Evolutionary conservation across 2,329 filamentous ascomycete genomes (phyloP).

Genomic region (Beauveria varroae): DNA sequence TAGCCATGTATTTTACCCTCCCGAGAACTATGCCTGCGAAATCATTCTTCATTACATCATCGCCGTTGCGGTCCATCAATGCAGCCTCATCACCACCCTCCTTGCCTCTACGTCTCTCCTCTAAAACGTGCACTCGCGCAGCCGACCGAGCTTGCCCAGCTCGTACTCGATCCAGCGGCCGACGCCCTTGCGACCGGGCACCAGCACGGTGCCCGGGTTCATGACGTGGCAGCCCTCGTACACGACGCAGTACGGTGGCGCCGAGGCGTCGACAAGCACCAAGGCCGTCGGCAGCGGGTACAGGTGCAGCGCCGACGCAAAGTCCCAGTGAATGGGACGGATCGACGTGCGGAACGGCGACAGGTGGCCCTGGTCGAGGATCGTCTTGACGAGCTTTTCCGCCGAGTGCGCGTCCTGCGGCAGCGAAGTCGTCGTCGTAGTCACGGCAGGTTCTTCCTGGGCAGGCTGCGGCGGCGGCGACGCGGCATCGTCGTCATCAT

Average conservation of each 20-base stretch:
- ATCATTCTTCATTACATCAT: not conserved
- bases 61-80: not conserved
- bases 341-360: slow-evolving; percentile 75
- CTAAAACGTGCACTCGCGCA: slow-evolving; percentile 56
- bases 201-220: slow-evolving; percentile 77
- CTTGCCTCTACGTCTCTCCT: not conserved
- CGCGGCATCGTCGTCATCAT: not conserved
- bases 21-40: not conserved
- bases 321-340: slow-evolving; percentile 87
- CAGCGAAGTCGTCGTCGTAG: slow-evolving; percentile 19
- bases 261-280: slow-evolving; percentile 74
- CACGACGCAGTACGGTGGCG: slow-evolving; percentile 75
- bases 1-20: not conserved
- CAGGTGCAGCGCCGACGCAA: slow-evolving; percentile 64
- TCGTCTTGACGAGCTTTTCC: slow-evolving; percentile 77
- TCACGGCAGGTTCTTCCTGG: slow-evolving; percentile 12
- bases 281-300: slow-evolving; percentile 85
- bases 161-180: slow-evolving; percentile 87
- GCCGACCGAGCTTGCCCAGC: slow-evolving; percentile 51
- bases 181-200: slow-evolving; percentile 58
- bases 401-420: slow-evolving; percentile 51
- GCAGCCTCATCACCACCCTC: not conserved
- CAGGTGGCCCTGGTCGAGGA: slow-evolving; percentile 85
- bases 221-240: slow-evolving; percentile 95
- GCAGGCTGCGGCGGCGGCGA: not conserved